A percentile compares a stretch with the other conserved stretches of the same genome.
phyloP scores from a whole-genome alignment of 1,139 yeast species.

The Geotrichum cucujoidarum region DNA sequence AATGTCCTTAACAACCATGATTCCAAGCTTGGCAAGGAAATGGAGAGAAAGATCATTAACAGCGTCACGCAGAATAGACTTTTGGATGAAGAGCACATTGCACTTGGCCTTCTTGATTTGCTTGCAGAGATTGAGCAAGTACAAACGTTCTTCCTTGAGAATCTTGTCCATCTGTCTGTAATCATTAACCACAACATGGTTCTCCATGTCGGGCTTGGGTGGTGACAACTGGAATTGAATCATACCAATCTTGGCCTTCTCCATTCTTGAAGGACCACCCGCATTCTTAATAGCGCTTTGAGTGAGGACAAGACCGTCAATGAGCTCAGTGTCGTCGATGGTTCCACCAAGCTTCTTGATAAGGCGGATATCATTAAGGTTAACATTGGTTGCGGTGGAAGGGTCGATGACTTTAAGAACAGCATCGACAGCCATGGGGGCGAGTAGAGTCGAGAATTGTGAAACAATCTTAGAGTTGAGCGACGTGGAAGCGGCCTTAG shows the following conservation, averaged over 20 bases:
- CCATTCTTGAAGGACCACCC: constrained; percentile 94
- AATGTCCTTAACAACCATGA: constrained; percentile 89
- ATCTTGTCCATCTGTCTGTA: constrained; percentile 99
- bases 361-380: constrained; percentile 78
- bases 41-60: constrained; percentile 95
- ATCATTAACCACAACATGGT: constrained; percentile 93
- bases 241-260: constrained; percentile 87
- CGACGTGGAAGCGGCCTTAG: constrained; percentile 92
- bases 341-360: constrained; percentile 96
- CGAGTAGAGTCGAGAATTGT: constrained; percentile 76
- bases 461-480: constrained; percentile 92
- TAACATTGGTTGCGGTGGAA: constrained; percentile 62
- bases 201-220: constrained; percentile 98
- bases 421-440: constrained; percentile 93
- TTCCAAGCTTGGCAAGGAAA: constrained; percentile 85
- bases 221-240: constrained; percentile 96
- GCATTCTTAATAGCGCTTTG: constrained; percentile 86
- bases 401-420: constrained; percentile 69
- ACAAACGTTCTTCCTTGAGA: constrained; percentile 94
- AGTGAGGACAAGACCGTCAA: constrained; percentile 89
- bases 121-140: constrained; percentile 87
- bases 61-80: constrained; percentile 93
- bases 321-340: constrained; percentile 89
- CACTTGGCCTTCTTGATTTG: constrained; percentile 95
- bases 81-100: constrained; percentile 88